Percentiles rank a stretch among this genome's conserved stretches.
phyloP scores from a whole-genome alignment of 2,329 filamentous ascomycete genomes.

The Cryphonectria naterciae region DNA sequence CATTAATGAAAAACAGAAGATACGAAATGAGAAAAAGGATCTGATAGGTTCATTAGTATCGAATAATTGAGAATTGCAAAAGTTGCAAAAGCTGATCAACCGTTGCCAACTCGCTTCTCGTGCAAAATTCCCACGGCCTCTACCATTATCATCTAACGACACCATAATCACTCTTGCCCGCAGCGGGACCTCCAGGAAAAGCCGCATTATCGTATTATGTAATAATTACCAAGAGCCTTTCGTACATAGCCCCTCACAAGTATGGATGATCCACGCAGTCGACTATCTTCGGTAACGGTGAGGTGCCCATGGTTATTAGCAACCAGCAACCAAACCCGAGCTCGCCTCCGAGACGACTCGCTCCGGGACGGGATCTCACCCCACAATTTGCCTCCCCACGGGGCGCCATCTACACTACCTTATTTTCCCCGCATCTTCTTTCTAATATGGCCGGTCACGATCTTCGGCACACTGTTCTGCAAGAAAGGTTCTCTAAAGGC shows the following conservation, averaged over 20 bases:
- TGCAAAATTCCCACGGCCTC: too few relatives aligned
- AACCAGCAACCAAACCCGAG: neutral
- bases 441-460: neutral
- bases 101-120: too few relatives aligned
- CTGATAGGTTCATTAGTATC: too few relatives aligned
- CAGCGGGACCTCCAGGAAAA: too few relatives aligned
- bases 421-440: neutral
- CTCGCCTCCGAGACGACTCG: conserved; percentile 3
- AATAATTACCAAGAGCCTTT: neutral
- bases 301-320: neutral
- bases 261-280: neutral
- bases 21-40: too few relatives aligned
- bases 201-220: too few relatives aligned
- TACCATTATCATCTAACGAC: too few relatives aligned
- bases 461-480: neutral
- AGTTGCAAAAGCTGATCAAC: too few relatives aligned
- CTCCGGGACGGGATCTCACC: neutral
- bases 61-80: too few relatives aligned
- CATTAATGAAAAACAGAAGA: too few relatives aligned
- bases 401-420: neutral
- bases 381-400: neutral
- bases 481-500: neutral
- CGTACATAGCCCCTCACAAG: neutral
- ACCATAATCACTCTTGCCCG: too few relatives aligned
- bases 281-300: neutral